These are phyloP conservation scores for Fraxinus sp. DNA, from an alignment of 305 asterid species.

Conservation along the genomic window DNA sequence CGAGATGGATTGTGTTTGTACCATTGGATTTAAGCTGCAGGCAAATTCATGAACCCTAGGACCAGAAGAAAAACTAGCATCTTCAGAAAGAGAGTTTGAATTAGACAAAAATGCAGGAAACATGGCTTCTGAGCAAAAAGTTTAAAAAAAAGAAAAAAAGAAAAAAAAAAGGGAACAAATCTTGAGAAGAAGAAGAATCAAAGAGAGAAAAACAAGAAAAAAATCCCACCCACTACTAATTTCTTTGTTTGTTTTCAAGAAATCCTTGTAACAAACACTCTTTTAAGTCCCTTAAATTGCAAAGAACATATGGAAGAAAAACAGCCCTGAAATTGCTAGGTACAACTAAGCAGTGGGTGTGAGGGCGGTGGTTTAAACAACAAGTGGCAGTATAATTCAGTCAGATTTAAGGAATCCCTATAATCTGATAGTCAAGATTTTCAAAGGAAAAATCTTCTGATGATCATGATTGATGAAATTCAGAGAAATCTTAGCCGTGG, in stretches of 20 bases:
- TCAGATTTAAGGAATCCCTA: constrained; percentile 18
- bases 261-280: too few relatives aligned
- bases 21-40: constrained; percentile 37
- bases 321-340: constrained; percentile 30
- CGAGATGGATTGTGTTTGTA: constrained; percentile 35
- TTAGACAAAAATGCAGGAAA: constrained; percentile 42
- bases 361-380: constrained; percentile 14
- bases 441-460: constrained; percentile 26
- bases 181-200: too few relatives aligned
- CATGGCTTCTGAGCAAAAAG: constrained; percentile 34
- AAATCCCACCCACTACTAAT: too few relatives aligned
- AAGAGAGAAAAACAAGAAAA: too few relatives aligned
- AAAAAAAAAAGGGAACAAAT: neutral
- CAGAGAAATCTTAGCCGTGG: constrained; percentile 37
- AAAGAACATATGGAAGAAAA: constrained; percentile 37
- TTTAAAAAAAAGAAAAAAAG: neutral
- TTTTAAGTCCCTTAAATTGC: constrained; percentile 20
- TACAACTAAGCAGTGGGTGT: constrained; percentile 17
- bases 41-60: constrained; percentile 47
- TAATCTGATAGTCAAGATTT: constrained; percentile 12
- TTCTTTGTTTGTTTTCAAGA: too few relatives aligned
- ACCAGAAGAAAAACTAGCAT: constrained; percentile 41
- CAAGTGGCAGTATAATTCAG: constrained; percentile 33
- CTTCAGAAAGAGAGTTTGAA: constrained; percentile 42
- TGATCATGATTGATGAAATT: constrained; percentile 33